Percentiles rank a stretch among this genome's conserved stretches.
Conservation (phyloP, 331 rosid species). For the Arachis monticola region DNA sequence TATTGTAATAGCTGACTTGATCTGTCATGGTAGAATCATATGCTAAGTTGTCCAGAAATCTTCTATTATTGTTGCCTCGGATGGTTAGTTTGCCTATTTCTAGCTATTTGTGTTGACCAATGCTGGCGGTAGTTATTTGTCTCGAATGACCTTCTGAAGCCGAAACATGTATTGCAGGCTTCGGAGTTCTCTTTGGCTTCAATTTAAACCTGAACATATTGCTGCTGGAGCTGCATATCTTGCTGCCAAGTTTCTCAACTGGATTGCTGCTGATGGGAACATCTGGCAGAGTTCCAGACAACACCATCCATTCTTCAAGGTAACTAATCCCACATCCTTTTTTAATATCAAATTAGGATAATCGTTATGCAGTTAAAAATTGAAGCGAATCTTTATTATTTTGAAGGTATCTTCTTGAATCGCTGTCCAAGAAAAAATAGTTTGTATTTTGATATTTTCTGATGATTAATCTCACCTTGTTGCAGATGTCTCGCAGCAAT, state of each 20-base stretch:
- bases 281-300: slow-evolving; percentile 91
- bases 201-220: slow-evolving; percentile 92
- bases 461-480: slow-evolving; percentile 26
- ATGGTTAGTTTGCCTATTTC: slow-evolving; percentile 76
- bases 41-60: slow-evolving; percentile 60
- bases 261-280: slow-evolving; percentile 67
- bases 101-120: slow-evolving; percentile 40
- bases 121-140: slow-evolving; percentile 14
- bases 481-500: slow-evolving; percentile 94
- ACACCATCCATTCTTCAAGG: slow-evolving; percentile 92
- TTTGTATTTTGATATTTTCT: slow-evolving; percentile 3
- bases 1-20: slow-evolving; percentile 54
- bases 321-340: slow-evolving; percentile 29
- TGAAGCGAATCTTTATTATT: slow-evolving; percentile 9
- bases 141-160: slow-evolving; percentile 29
- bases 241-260: slow-evolving; percentile 83
- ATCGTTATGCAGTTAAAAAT: neutral
- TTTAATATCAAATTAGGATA: neutral
- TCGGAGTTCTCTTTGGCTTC: slow-evolving; percentile 99
- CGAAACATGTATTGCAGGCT: slow-evolving; percentile 66
- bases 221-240: slow-evolving; percentile 98
- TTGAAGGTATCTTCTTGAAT: neutral
- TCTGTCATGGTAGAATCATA: slow-evolving; percentile 60
- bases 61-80: slow-evolving; percentile 57
- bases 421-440: neutral